Evolutionary conservation across 202 grass and related monocot genomes (phyloP), one percentile per base, ranked within the genome.

Genomic region (Panicum hallii): DNA sequence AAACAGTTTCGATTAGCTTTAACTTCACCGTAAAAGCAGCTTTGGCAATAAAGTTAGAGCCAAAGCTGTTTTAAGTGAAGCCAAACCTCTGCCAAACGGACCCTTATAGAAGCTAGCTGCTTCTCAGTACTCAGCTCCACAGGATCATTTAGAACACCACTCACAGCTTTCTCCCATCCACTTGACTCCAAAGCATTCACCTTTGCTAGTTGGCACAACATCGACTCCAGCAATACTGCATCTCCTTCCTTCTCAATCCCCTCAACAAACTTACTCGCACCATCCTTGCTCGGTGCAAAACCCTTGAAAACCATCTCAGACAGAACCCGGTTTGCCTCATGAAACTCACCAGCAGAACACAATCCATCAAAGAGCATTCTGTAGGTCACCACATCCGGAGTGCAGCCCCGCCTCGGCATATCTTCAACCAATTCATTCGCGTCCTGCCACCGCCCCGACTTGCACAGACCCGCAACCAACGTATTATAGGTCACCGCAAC

Each of bases 221-320:
- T 26, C 0, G 82, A 82, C 38, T 83, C 84, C 11, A 91, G 54
- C 41, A 54, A 76, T 20, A 17, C 45, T 20, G 17, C 56, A 88
- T 80, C 38, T 19, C 81, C 87, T 88, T 79, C 79, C 79, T 40
- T 82, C 32, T 78, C n/a, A 71, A 94, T 60, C 73, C 85, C 85
- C 77, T 83, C 67, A 57, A 94, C 13, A 38, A 94, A 87, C 64
- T 84, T 94, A n/a, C 23, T 82, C 28, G 17, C 81, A 45, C 83
- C 40, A 42, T 77, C 69, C 50, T 72, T 82, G 67, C 85, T 83
- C 19, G 91, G 94, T n/a, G 77, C 82, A 85, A 92, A 90, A 14
- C 89, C 94, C 76, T 89, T 90, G 56, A 85, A 87, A 11, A 78
- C 7, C 94, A 97, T 97, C 72, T 97, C 89, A 77, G 80, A 55